phyloP scores from a whole-genome alignment of 2,329 filamentous ascomycete species.

The Chaetomium sp. region DNA sequence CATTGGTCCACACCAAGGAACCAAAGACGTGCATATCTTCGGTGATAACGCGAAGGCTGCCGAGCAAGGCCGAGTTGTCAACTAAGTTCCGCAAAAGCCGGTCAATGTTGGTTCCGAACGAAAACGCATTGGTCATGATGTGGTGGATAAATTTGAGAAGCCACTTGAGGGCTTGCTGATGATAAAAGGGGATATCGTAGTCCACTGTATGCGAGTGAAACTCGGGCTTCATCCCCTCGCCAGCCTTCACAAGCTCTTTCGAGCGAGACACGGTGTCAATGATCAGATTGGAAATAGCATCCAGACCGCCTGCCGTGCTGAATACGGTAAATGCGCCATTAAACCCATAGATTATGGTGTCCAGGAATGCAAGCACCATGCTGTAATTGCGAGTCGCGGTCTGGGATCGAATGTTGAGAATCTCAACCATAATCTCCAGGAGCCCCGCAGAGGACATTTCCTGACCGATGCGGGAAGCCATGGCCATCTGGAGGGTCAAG shows the following conservation, averaged over 20 bases:
- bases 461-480: constrained; percentile 66
- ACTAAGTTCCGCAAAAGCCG: constrained; percentile 87
- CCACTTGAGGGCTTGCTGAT: constrained; percentile 90
- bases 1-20: constrained; percentile 91
- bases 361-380: constrained; percentile 78
- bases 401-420: constrained; percentile 72
- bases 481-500: constrained; percentile 75
- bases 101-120: constrained; percentile 73
- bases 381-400: constrained; percentile 80
- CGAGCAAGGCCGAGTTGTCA: constrained; percentile 80
- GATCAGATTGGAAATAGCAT: constrained; percentile 82
- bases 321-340: constrained; percentile 79
- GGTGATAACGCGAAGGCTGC: constrained; percentile 73
- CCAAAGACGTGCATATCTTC: constrained; percentile 75
- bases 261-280: constrained; percentile 70
- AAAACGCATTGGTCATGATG: constrained; percentile 73
- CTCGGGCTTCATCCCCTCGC: constrained; percentile 63
- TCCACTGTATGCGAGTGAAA: constrained; percentile 77
- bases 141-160: constrained; percentile 95
- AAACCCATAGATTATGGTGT: constrained; percentile 79
- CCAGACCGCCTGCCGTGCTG: constrained; percentile 75
- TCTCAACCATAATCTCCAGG: constrained; percentile 83
- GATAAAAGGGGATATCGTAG: constrained; percentile 86
- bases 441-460: constrained; percentile 85
- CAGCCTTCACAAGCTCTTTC: constrained; percentile 56